Base-by-base conservation (phyloP, 305 asterid species). In the Fraxinus latifolia region DNA sequence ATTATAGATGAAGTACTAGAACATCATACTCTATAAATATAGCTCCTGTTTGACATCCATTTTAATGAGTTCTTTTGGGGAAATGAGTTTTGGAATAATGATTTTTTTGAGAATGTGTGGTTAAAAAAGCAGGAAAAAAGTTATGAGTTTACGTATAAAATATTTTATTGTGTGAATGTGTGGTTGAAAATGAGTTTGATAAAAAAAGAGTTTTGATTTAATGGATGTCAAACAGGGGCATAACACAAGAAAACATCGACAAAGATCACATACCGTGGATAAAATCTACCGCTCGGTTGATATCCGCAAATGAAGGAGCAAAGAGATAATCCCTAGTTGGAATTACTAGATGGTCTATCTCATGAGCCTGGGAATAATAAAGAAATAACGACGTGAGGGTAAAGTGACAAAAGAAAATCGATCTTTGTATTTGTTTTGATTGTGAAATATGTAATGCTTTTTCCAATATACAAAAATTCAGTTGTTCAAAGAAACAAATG, bases 241-340 rank as follows among this genome's bases (percentile, higher is more conserved):
- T 39, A 76, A 44, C 60, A 14, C 19, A 25, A 5, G 74, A 68
- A 62, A 29, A 17, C 74, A 47, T 42, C 9, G 0, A 75, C 15
- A 14, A 60, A 82, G 81, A 65, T 8, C 79, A 87, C 91, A 74
- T 77, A 91, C 92, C 84, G 86, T 90, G 98, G 82, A 94, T 93
- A 84, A 94, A 93, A 80, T 93, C 94, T 70, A 94, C 97, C 17
- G 98, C 99, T 33, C 87, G 90, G 82, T 85, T 87, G 80, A 95
- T 95, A 85, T 93, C 96, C 82, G 82, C 87, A 80, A 93, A 92
- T 12, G 97, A 90, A 58, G 99, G 99, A 76, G 99, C 99, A 89
- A 95, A 95, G 82, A 92, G 94, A 89, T 95, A 95, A 89, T 95
- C 98, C 86, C 98, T 90, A 21, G 99, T 95, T 5, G 99, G 99